A percentile compares a stretch with the other conserved stretches of the same genome.
Evolutionary conservation across 73 alveolate genomes (phyloP).

Genomic region (Paramecium sonneborni): DNA sequence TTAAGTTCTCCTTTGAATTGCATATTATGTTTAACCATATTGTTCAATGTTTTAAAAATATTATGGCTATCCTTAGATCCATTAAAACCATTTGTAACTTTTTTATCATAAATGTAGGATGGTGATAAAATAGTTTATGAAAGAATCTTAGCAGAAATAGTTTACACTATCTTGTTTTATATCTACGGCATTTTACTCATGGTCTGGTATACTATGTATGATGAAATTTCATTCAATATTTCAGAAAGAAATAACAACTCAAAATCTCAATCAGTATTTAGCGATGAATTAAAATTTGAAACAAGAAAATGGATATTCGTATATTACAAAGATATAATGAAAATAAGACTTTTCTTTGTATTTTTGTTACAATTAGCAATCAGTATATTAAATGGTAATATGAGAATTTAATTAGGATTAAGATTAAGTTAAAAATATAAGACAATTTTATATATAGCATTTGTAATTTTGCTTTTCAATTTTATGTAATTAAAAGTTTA

Average conservation of each 20-base stretch:
- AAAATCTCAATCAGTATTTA: not conserved
- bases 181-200: constrained; percentile 30
- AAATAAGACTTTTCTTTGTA: not conserved
- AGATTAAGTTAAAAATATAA: not conserved
- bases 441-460: not conserved
- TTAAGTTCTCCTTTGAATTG: constrained; percentile 31
- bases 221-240: constrained; percentile 41
- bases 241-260: not conserved
- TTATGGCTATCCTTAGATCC: constrained; percentile 25
- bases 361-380: not conserved
- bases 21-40: not conserved
- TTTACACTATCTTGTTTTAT: not conserved
- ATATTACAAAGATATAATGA: constrained; percentile 38
- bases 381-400: constrained; percentile 31
- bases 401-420: not conserved
- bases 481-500: not conserved
- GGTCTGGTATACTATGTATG: constrained; percentile 55
- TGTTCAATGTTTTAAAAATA: not conserved
- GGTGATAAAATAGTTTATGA: not conserved
- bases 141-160: constrained; percentile 41
- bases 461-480: not conserved
- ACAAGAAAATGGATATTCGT: constrained; percentile 10
- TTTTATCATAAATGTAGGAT: not conserved
- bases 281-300: not conserved
- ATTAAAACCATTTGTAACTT: not conserved